Base-by-base conservation (phyloP, 164 flowering plant genomes). In the Kalanchoe fedtschenkoi region DNA sequence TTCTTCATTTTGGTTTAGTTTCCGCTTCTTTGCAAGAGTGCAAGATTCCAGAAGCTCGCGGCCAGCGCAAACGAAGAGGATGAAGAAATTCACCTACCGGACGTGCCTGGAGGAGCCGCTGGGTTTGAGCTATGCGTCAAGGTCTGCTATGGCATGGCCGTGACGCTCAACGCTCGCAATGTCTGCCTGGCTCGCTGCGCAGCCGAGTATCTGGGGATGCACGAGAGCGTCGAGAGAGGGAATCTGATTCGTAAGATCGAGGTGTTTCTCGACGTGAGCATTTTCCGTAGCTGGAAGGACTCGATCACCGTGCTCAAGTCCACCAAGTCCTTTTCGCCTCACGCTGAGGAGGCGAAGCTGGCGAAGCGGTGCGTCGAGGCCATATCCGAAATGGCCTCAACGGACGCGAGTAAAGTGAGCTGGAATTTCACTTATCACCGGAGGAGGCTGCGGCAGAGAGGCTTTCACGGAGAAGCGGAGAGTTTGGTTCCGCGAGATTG, bases 71-170 rank as follows among this genome's bases (percentile, higher is more conserved):
- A 68, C 62, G 93, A 79, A 13, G 76, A 79, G 46, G 73, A 71
- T 54, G 85, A 78, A 60, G 92, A 86, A 73, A 58, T 95, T 51
- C 63, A 69, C 67, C 70, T 95, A 29, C 72, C 78, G 26, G 91
- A 86, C 66, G 83, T 95, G 59, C 97, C 99, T 5, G 99, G 99
- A 3, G 99, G 97, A 5, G 70, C 89, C 53, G 71, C 78, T 68
- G 91, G 97, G 33, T 91, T 95, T 70, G 99, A 95, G 67, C 72
- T 83, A 56, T 91, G 97, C 74, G 91, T 89, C 58, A 95, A 95
- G 70, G 91, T 93, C 71, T 93, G 99, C 74, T 93, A 93, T 66
- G 95, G 97, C 42, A 87, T 93, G 89, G 72, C 77, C 8, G 93
- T 91, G 19, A 91, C 95, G 15, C 87, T 95, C 44, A 89, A 87